Conservation (phyloP, 106 monocot species). For the Cymbidium sinense region DNA sequence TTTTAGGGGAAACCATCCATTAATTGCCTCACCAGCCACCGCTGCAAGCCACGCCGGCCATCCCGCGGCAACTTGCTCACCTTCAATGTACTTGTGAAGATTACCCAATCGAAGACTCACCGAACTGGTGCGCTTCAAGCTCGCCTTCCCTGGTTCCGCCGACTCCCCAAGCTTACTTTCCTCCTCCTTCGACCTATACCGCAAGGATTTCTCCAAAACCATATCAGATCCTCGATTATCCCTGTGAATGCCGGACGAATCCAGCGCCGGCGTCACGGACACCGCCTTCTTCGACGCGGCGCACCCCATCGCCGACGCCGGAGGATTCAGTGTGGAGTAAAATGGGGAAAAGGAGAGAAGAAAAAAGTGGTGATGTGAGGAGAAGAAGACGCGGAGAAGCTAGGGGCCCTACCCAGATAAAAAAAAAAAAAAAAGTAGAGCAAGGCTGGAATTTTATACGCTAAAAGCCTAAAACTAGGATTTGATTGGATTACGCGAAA, state of each 20-base stretch:
- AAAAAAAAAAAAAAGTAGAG: background rate
- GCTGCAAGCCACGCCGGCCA: slow-evolving; percentile 64
- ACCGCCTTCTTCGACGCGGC: slow-evolving; percentile 46
- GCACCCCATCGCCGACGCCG: slow-evolving; percentile 31
- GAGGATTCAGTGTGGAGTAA: background rate
- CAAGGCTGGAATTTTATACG: background rate
- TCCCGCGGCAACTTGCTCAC: slow-evolving; percentile 67
- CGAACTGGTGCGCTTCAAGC: slow-evolving; percentile 10
- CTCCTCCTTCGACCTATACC: too few relatives aligned
- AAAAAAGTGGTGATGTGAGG: background rate
- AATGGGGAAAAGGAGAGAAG: background rate
- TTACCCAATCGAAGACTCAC: slow-evolving; percentile 37
- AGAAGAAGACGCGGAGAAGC: background rate
- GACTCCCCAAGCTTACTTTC: slow-evolving; percentile 1
- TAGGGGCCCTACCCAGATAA: slow-evolving; percentile 3
- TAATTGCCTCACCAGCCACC: slow-evolving; percentile 62
- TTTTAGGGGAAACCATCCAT: slow-evolving; percentile 66
- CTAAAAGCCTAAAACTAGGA: background rate
- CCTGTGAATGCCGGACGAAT: slow-evolving; percentile 27
- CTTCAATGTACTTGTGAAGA: slow-evolving; percentile 52
- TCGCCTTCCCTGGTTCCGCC: slow-evolving; percentile 13
- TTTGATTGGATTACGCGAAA: background rate
- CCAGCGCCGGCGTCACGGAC: slow-evolving; percentile 37
- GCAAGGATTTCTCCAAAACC: slow-evolving; percentile 7
- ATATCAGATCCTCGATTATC: slow-evolving; percentile 8